phyloP scores from a whole-genome alignment of 2,329 filamentous ascomycete genomes.

The Raffaelea arxii region DNA sequence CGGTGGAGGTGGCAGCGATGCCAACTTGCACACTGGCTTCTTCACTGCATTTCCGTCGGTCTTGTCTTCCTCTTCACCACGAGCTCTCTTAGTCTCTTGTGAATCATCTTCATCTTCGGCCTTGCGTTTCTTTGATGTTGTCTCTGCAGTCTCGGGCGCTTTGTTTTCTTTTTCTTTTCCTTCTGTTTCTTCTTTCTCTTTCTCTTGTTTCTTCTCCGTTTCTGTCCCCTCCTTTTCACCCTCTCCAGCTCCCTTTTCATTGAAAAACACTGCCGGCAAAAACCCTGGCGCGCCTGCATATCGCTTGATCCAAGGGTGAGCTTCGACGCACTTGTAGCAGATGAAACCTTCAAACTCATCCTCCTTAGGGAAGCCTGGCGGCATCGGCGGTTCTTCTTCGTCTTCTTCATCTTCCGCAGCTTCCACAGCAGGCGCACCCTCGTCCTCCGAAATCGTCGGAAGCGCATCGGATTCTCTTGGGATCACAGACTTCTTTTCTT shows the following conservation, averaged over 20 bases:
- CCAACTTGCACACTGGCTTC: slow-evolving; percentile 44
- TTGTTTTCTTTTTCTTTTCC: background rate
- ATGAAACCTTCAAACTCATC: slow-evolving; percentile 84
- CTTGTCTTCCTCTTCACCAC: slow-evolving; percentile 10
- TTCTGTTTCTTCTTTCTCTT: slow-evolving; percentile 1
- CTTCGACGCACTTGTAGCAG: slow-evolving; percentile 87
- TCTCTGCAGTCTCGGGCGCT: background rate
- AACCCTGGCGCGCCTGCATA: slow-evolving; percentile 79
- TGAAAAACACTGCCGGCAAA: slow-evolving; percentile 56
- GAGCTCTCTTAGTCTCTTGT: slow-evolving; percentile 37
- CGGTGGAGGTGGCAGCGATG: slow-evolving; percentile 46
- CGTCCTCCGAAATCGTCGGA: slow-evolving; percentile 10
- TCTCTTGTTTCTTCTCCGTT: slow-evolving; percentile 13
- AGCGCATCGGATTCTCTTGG: background rate
- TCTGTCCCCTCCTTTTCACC: background rate
- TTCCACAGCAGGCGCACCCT: background rate
- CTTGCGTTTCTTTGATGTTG: slow-evolving; percentile 47
- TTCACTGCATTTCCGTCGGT: background rate
- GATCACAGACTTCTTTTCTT: background rate
- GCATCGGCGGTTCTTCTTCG: slow-evolving; percentile 57
- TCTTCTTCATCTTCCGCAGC: slow-evolving; percentile 27
- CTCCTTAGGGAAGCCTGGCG: slow-evolving; percentile 78
- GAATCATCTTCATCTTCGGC: slow-evolving; percentile 40
- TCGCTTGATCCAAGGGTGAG: slow-evolving; percentile 82
- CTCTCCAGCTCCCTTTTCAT: slow-evolving; percentile 15